Conservation (phyloP, 2,329 filamentous ascomycete species). For the Peltaster fructicola region DNA sequence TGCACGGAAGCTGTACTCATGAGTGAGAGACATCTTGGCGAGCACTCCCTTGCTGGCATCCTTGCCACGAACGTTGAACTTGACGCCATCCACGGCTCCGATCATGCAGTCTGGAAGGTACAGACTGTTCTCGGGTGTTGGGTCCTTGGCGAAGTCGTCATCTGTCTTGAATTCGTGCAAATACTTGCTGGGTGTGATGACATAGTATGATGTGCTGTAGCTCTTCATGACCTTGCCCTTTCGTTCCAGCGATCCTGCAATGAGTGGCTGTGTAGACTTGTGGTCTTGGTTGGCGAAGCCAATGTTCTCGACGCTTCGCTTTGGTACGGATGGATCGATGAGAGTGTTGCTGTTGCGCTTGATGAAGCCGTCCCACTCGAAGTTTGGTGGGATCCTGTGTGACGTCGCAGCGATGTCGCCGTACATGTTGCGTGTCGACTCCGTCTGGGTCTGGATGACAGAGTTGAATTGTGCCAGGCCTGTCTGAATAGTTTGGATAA, state of each 20-base stretch:
- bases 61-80: conserved; percentile 93
- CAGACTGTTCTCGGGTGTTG: conserved; percentile 69
- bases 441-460: conserved; percentile 60
- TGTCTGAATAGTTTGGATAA: conserved; percentile 66
- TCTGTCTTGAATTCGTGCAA: conserved; percentile 94
- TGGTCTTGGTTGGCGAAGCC: conserved; percentile 83
- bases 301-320: conserved; percentile 56
- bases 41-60: conserved; percentile 63
- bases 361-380: conserved; percentile 82
- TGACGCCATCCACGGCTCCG: conserved; percentile 53
- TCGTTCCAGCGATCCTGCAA: conserved; percentile 76
- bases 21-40: conserved; percentile 59
- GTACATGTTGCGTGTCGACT: conserved; percentile 67
- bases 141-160: conserved; percentile 55
- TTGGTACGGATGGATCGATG: conserved; percentile 57
- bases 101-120: conserved; percentile 83
- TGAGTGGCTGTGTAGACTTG: conserved; percentile 56
- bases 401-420: conserved; percentile 62
- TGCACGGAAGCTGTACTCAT: conserved; percentile 77
- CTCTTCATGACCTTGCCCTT: conserved; percentile 77
- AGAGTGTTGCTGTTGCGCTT: conserved; percentile 53
- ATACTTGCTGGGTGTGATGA: conserved; percentile 72
- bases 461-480: conserved; percentile 70
- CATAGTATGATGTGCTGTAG: conserved; percentile 72
- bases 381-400: conserved; percentile 63